Percentiles rank a stretch among this genome's conserved stretches.
phyloP scores from a whole-genome alignment of 192 early-diverging fungal genomes.

The Backusella luteola region DNA sequence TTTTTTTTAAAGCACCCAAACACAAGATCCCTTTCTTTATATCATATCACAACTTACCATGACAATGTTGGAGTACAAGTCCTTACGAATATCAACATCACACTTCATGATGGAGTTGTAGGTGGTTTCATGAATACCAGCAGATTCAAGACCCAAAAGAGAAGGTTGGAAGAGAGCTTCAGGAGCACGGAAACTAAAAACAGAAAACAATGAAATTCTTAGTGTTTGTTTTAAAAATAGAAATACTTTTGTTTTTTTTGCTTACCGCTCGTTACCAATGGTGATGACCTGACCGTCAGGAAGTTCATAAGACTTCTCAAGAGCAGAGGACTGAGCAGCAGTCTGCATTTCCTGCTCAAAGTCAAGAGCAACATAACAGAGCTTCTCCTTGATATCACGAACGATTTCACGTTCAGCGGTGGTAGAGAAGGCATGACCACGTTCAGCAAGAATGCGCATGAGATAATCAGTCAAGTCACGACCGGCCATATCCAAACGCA shows the following conservation, averaged over 20 bases:
- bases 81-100: conserved; percentile 18
- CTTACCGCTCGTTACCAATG: conserved; percentile 83
- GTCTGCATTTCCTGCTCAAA: conserved; percentile 98
- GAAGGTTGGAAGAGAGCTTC: conserved; percentile 98
- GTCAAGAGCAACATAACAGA: conserved; percentile 97
- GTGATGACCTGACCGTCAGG: conserved; percentile 98
- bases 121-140: conserved; percentile 96
- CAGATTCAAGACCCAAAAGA: conserved; percentile 85
- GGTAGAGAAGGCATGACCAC: conserved; percentile 94
- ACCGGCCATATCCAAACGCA: conserved; percentile 95
- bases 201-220: conserved; percentile 42
- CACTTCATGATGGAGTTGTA: conserved; percentile 36
- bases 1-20: no score
- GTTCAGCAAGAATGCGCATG: conserved; percentile 90
- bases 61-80: conserved; percentile 19
- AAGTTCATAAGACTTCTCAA: conserved; percentile 97
- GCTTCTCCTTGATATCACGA: conserved; percentile 99
- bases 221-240: background rate
- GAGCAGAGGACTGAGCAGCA: conserved; percentile 82
- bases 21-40: no score
- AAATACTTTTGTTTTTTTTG: background rate
- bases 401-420: conserved; percentile 97
- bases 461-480: conserved; percentile 95
- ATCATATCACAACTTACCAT: no score
- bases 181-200: conserved; percentile 95